Evolutionary conservation across 106 monocot genomes (phyloP), one percentile per base, ranked within the genome.

Genomic region (Triglochin maritima): DNA sequence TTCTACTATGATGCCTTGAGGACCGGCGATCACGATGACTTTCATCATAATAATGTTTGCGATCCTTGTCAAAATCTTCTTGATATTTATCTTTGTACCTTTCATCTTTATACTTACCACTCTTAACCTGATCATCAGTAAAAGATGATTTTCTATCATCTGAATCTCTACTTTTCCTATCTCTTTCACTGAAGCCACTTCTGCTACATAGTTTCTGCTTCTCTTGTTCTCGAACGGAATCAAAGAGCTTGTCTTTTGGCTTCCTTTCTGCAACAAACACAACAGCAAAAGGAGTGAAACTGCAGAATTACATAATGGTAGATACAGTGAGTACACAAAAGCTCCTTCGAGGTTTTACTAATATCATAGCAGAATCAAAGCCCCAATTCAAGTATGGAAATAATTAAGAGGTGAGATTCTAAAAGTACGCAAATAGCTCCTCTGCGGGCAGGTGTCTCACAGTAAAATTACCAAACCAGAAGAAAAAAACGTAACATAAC

Each of bases 71-170:
- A 56, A 56, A 41, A 49, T 58, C 65, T 11, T 66, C 73, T 44
- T 44, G 56, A 50, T 66, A 66, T 49, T 72, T 72, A 12, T 72
- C 72, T 56, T 17, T 63, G 6, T 64, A 47, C 12, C 56, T 56
- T 13, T 55, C 55, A 13, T 64, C 56, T 17, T 47, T 44, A 53
- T 56, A 53, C 4, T 49, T 46, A 13, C 73, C 65, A 66, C 17
- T 74, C 42, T 49, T 74, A 11, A 5, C 12, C 13, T 56, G 63
- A 56, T 41, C 62, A 56, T 72, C 72, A 1, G 12, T 52, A 9
- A 47, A 73, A 3, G 46, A 49, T 14, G 14, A 49, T 15, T 56
- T 65, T 54, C 44, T 72, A 41, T 64, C 56, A 58, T 49, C 45
- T 4, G 29, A 15, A 58, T 57, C 73, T 10, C 46, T 58, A 16